These are phyloP conservation scores for Talaromyces sp. DNA, from an alignment of 2,329 filamentous ascomycete genomes.

Conservation along the genomic window DNA sequence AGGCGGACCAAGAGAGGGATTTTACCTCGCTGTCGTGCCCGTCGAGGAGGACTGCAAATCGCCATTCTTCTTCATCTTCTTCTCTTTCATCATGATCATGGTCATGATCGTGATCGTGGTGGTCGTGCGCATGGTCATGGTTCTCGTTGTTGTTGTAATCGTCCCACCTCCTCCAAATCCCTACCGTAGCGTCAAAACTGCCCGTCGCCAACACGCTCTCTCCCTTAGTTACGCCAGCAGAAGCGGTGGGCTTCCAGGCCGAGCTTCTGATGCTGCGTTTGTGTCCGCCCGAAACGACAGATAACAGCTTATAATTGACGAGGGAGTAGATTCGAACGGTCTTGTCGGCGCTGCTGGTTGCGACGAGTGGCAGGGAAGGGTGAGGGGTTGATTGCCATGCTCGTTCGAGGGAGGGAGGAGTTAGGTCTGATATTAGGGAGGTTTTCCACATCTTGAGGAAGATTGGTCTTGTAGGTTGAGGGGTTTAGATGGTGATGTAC, in stretches of 20 bases:
- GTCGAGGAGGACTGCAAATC: slow-evolving; percentile 86
- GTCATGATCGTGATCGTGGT: not conserved
- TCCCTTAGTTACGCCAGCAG: slow-evolving; percentile 44
- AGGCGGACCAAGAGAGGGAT: slow-evolving; percentile 58
- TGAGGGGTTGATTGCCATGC: slow-evolving; percentile 86
- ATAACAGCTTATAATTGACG: slow-evolving; percentile 72
- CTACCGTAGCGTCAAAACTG: slow-evolving; percentile 89
- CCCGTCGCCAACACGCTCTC: slow-evolving; percentile 83
- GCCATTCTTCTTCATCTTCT: slow-evolving; percentile 73
- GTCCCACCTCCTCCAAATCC: slow-evolving; percentile 69
- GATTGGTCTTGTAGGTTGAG: too few relatives aligned
- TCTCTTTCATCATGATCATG: slow-evolving; percentile 55
- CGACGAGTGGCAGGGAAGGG: slow-evolving; percentile 79
- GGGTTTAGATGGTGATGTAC: not conserved
- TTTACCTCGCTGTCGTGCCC: slow-evolving; percentile 97
- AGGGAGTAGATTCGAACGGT: slow-evolving; percentile 87
- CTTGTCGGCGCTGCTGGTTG: slow-evolving; percentile 82
- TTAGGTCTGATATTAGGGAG: slow-evolving; percentile 50
- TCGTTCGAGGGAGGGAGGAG: slow-evolving; percentile 55
- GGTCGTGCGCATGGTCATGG: not conserved
- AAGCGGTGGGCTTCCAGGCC: slow-evolving; percentile 71
- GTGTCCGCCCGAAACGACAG: slow-evolving; percentile 79
- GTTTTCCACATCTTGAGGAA: slow-evolving; percentile 25
- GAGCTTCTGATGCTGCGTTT: slow-evolving; percentile 81
- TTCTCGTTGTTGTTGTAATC: slow-evolving; percentile 36